A percentile compares a stretch with the other conserved stretches of the same genome.
Conservation (phyloP, 331 rosid genomes). For the Ulmus americana region DNA sequence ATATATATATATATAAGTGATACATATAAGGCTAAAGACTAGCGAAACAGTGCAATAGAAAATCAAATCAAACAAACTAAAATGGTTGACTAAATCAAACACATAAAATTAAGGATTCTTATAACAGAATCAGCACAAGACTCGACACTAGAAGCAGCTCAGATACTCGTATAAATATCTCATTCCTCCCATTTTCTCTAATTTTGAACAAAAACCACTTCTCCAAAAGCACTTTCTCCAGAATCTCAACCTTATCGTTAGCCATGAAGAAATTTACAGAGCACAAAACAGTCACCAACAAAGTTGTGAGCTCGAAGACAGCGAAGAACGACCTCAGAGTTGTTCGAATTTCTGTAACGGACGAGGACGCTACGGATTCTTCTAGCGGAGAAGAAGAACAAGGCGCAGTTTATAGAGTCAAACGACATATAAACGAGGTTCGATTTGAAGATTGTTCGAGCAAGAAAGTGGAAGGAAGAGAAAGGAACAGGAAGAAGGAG, state of each 20-base stretch:
- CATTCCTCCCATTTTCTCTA: constrained; percentile 3
- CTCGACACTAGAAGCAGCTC: too few relatives aligned
- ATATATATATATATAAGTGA: too few relatives aligned
- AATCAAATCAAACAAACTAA: too few relatives aligned
- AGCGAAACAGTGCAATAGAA: too few relatives aligned
- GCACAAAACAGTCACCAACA: constrained; percentile 27
- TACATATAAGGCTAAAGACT: too few relatives aligned
- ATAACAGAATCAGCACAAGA: too few relatives aligned
- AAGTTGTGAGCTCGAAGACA: constrained; percentile 11
- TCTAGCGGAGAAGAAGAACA: constrained; percentile 45
- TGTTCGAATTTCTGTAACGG: constrained; percentile 38
- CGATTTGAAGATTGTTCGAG: constrained; percentile 26
- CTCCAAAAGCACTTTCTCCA: neutral
- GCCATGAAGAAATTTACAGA: constrained; percentile 21
- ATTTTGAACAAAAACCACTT: neutral
- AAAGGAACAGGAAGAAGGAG: neutral
- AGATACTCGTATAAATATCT: neutral
- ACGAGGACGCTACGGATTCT: constrained; percentile 53
- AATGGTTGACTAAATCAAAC: too few relatives aligned
- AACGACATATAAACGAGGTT: constrained; percentile 40
- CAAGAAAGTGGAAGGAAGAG: neutral
- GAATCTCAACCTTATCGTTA: neutral
- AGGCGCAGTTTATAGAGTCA: constrained; percentile 9
- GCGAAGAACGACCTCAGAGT: constrained; percentile 7
- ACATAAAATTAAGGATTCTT: too few relatives aligned